phyloP scores from a whole-genome alignment of 2,329 filamentous ascomycete genomes.

The Zarea fungicola region DNA sequence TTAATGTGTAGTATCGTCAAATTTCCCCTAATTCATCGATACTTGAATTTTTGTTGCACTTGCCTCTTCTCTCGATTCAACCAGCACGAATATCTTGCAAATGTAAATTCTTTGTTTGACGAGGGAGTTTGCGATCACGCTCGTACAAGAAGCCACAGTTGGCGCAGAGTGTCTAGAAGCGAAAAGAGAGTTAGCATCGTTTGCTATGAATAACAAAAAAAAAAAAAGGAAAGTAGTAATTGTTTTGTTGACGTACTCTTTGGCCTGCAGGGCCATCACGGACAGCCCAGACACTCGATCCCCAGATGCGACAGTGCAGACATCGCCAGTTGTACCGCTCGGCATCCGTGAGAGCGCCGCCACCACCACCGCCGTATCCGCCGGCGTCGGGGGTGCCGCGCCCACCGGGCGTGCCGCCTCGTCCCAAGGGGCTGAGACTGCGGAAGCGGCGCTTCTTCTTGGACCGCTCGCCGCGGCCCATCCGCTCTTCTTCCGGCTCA shows the following conservation, averaged over 20 bases:
- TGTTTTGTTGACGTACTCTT: constrained; percentile 55
- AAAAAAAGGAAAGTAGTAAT: constrained; percentile 7
- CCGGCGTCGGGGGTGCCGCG: constrained; percentile 78
- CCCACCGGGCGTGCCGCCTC: constrained; percentile 56
- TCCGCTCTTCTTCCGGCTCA: constrained; percentile 67
- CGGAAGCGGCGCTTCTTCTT: constrained; percentile 95
- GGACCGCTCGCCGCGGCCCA: constrained; percentile 85
- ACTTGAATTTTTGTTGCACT: too few relatives aligned
- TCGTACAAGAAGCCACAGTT: constrained; percentile 91
- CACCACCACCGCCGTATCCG: constrained; percentile 66
- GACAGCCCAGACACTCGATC: constrained; percentile 89
- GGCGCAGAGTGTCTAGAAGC: constrained; percentile 88
- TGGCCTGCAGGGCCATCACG: constrained; percentile 82
- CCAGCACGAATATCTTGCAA: constrained; percentile 27
- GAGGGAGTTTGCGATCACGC: constrained; percentile 74
- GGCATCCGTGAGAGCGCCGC: constrained; percentile 63
- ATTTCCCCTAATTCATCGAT: too few relatives aligned
- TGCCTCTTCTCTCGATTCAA: constrained; percentile 21
- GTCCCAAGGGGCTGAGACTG: constrained; percentile 75
- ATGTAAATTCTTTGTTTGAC: constrained; percentile 38
- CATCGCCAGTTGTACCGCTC: constrained; percentile 86
- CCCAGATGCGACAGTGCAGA: constrained; percentile 80
- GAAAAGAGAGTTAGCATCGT: too few relatives aligned
- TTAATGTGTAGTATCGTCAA: not conserved
- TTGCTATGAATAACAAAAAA: constrained; percentile 19